These are phyloP conservation scores for Lipomyces anomalus DNA, from an alignment of 805 yeast genomes.

Conservation along the genomic window DNA sequence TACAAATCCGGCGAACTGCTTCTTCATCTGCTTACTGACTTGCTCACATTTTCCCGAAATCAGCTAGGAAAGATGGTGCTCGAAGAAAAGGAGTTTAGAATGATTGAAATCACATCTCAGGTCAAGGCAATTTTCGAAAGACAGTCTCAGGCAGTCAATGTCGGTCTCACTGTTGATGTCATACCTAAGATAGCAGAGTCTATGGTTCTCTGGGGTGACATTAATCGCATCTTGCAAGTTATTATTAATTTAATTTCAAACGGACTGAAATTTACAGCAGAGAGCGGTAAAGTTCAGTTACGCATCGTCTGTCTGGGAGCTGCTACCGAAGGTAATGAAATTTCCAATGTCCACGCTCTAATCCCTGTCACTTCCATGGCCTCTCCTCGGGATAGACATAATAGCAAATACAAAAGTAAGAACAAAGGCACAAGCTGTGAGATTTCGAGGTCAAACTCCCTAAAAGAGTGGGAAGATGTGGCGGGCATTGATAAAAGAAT, in stretches of 20 bases:
- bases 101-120: conserved; percentile 78
- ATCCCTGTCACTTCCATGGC: too few species aligned
- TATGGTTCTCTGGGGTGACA: conserved; percentile 79
- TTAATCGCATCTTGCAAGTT: conserved; percentile 83
- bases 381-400: too few species aligned
- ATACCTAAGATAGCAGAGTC: conserved; percentile 45
- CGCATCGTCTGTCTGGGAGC: conserved; percentile 47
- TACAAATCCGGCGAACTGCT: conserved; percentile 88
- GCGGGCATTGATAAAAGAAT: too few species aligned
- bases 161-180: conserved; percentile 56
- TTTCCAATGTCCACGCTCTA: too few species aligned
- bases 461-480: too few species aligned
- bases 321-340: conserved; percentile 58
- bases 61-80: conserved; percentile 76
- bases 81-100: conserved; percentile 74
- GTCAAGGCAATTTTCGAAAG: conserved; percentile 79
- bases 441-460: too few species aligned
- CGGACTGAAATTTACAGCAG: conserved; percentile 87
- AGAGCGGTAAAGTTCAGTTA: conserved; percentile 34
- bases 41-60: conserved; percentile 86
- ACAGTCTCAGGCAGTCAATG: conserved; percentile 70
- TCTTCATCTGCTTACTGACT: conserved; percentile 81
- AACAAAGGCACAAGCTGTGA: too few species aligned
- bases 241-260: conserved; percentile 90
- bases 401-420: too few species aligned